Evolutionary conservation across 192 early-diverging fungal species (phyloP), one percentile per base, ranked within the genome.

Genomic region (Podila epigama): DNA sequence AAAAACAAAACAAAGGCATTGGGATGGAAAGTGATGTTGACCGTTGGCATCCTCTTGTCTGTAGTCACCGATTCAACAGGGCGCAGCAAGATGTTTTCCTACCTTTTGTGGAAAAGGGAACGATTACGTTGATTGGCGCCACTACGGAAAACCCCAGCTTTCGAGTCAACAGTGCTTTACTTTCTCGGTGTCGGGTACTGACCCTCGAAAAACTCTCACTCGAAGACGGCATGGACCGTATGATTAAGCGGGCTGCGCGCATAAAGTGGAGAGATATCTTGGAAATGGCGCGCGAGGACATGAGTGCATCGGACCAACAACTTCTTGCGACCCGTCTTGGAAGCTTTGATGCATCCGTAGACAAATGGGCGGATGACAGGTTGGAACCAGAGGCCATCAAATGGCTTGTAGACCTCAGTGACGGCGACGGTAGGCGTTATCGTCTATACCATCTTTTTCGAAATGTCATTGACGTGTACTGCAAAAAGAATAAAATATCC

Each of bases 121-220:
- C 87, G 25, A 83, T 93, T 31, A 83, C 85, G 10, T 70, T 92
- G 16, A 89, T 93, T 31, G 92, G 70, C 31, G 91, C 91, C 1
- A 94, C 91, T 0, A 94, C 93, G 3, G 93, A 94, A 58, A 94
- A 94, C 62, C 93, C 93, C 0, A 91, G 89, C 27, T 97, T 97
- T 66, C 86, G 92, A 39, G 82, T 97, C 41, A 97, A 94, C 64
- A 82, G 83, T 29, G 93, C 95, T 2, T 64, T 97, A 32, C 83
- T 97, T 5, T 92, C 90, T 32, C 81, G 95, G 34, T 95, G 91
- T 69, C 80, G 89, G 34, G 92, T 96, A 3, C 91, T 96, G 78
- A 84, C 85, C 12, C 85, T 97, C 1, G 82, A 89, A 2, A 88
- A 93, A 6, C 70, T 96, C 9, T 79, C 73, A 0, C 69, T 80